Conservation (phyloP, 768 basidiomycete genomes). For the Panaeolus cyanescens region DNA sequence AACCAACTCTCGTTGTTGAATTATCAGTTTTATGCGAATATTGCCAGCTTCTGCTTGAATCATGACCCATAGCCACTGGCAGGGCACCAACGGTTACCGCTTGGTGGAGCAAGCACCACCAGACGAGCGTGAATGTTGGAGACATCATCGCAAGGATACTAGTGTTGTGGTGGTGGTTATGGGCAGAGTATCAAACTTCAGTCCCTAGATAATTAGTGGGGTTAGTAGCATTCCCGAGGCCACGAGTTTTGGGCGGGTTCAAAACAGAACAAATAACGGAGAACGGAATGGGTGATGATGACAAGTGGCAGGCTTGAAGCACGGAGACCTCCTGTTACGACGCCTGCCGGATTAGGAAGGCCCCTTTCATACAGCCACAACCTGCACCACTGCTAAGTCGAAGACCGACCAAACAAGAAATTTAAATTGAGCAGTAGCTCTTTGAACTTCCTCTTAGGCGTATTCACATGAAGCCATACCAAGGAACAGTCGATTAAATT, state of each 20-base stretch:
- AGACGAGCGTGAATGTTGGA: not conserved
- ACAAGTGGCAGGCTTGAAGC: conserved; percentile 13
- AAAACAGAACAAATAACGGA: conserved; percentile 6
- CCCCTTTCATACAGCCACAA: not conserved
- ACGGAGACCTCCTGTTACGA: conserved; percentile 18
- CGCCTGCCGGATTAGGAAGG: not conserved
- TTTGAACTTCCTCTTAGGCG: not conserved
- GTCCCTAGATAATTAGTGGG: not conserved
- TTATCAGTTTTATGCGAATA: not conserved
- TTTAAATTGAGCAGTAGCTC: not conserved
- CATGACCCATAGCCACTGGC: not conserved
- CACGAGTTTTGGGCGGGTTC: conserved; percentile 2
- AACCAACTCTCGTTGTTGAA: conserved; percentile 27
- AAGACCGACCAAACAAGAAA: not conserved
- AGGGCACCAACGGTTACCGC: not conserved
- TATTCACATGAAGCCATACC: not conserved
- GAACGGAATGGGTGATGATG: conserved; percentile 7
- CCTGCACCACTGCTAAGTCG: not conserved
- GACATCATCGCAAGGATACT: not conserved
- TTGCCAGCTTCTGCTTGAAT: not conserved
- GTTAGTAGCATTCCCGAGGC: conserved; percentile 1
- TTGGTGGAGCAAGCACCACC: not conserved
- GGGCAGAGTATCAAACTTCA: not conserved
- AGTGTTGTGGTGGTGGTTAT: not conserved
- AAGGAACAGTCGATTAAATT: not conserved